phyloP scores from a whole-genome alignment of 257 asterid species.

The Solanum pinnatisectum region DNA sequence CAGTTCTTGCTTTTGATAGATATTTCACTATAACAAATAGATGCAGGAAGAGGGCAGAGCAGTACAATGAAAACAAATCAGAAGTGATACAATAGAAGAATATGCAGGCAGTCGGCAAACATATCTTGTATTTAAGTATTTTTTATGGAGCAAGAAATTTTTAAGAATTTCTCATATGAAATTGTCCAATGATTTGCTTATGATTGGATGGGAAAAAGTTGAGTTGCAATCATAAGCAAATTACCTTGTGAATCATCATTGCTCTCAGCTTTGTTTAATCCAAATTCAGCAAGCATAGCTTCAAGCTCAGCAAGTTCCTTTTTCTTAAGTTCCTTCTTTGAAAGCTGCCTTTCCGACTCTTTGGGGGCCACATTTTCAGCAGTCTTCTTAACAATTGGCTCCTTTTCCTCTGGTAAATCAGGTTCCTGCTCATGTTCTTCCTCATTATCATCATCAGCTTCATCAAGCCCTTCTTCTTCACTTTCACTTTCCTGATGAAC shows the following conservation, averaged over 20 bases:
- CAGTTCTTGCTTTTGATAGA: neutral
- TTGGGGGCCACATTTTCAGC: conserved; percentile 50
- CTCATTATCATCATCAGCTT: conserved; percentile 50
- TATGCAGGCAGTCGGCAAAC: neutral
- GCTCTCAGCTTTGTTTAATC: conserved; percentile 34
- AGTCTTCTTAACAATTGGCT: conserved; percentile 31
- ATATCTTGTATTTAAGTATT: neutral
- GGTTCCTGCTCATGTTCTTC: conserved; percentile 71
- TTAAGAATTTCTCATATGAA: neutral
- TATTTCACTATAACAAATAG: neutral
- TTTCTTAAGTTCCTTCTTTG: conserved; percentile 89
- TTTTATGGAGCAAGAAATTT: neutral
- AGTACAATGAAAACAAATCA: neutral
- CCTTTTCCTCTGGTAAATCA: conserved; percentile 44
- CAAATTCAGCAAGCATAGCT: conserved; percentile 85
- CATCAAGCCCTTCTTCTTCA: conserved; percentile 36
- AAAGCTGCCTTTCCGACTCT: conserved; percentile 82
- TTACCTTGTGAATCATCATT: conserved; percentile 61
- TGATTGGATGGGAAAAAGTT: neutral
- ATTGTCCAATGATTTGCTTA: neutral
- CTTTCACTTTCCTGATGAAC: conserved; percentile 34
- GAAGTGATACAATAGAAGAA: neutral
- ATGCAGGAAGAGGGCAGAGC: neutral
- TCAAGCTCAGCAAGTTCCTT: conserved; percentile 97
- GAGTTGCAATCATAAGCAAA: neutral